Evolutionary conservation across 441 rosid species (phyloP).

Genomic region (Raphanus hybrid): DNA sequence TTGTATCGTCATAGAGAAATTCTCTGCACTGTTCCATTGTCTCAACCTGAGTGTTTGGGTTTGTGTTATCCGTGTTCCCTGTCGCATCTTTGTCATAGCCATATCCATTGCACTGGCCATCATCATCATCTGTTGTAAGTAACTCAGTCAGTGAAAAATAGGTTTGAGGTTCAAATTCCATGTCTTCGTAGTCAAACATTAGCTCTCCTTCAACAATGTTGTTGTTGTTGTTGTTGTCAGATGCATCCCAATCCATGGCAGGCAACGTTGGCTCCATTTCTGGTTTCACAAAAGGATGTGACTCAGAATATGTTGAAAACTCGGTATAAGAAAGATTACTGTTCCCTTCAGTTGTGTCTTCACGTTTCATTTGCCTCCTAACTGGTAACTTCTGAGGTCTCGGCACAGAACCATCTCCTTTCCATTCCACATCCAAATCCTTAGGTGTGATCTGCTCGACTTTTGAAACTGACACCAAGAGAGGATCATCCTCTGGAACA

Average conservation of each 20-base stretch:
- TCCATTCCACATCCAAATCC: constrained; percentile 56
- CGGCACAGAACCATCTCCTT: constrained; percentile 42
- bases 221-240: constrained; percentile 30
- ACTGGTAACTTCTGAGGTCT: constrained; percentile 77
- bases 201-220: constrained; percentile 48
- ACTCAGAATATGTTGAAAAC: constrained; percentile 36
- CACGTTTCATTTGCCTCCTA: constrained; percentile 75
- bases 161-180: constrained; percentile 97
- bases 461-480: constrained; percentile 59
- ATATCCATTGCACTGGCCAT: constrained; percentile 54
- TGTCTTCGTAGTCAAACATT: constrained; percentile 74
- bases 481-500: constrained; percentile 64
- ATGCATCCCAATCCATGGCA: constrained; percentile 59
- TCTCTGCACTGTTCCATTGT: constrained; percentile 27
- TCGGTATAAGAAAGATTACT: constrained; percentile 42
- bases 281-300: constrained; percentile 35
- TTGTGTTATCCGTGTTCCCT: constrained; percentile 44
- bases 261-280: constrained; percentile 47
- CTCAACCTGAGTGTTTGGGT: constrained; percentile 41
- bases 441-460: constrained; percentile 61
- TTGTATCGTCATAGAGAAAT: constrained; percentile 31
- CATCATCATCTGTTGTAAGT: constrained; percentile 73
- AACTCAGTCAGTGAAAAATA: constrained; percentile 92
- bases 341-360: constrained; percentile 47
- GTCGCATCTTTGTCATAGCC: constrained; percentile 33